These are phyloP conservation scores for Coniochaeta hoffmannii DNA, from an alignment of 2,329 filamentous ascomycete genomes.

Conservation along the genomic window DNA sequence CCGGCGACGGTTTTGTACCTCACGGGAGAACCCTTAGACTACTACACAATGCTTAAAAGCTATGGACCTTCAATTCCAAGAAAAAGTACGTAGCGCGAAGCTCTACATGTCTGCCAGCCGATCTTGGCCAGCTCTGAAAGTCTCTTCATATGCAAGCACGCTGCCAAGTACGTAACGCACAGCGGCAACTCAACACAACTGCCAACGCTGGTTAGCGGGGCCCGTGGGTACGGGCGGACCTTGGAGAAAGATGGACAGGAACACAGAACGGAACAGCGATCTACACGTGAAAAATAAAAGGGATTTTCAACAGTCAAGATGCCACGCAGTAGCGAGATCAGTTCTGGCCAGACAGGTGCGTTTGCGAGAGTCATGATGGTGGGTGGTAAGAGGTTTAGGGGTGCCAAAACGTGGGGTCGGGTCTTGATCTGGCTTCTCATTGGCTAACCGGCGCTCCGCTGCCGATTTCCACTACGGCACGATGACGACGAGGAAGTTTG, in stretches of 20 bases:
- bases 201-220: neutral
- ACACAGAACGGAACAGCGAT: neutral
- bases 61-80: neutral
- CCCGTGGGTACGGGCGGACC: neutral
- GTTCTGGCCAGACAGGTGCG: neutral
- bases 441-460: neutral
- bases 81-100: neutral
- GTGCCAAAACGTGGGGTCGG: neutral
- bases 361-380: neutral
- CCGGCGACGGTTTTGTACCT: conserved; percentile 1
- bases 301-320: neutral
- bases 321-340: no score
- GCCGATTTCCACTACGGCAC: neutral
- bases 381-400: neutral
- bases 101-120: neutral
- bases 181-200: neutral
- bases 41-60: neutral
- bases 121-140: neutral
- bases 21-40: no score
- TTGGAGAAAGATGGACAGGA: neutral
- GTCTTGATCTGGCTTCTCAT: neutral
- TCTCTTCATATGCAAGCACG: no score
- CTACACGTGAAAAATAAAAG: neutral
- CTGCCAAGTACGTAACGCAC: neutral
- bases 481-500: neutral